phyloP scores from a whole-genome alignment of 2,329 filamentous ascomycete genomes.

The Orbilia oligospora region DNA sequence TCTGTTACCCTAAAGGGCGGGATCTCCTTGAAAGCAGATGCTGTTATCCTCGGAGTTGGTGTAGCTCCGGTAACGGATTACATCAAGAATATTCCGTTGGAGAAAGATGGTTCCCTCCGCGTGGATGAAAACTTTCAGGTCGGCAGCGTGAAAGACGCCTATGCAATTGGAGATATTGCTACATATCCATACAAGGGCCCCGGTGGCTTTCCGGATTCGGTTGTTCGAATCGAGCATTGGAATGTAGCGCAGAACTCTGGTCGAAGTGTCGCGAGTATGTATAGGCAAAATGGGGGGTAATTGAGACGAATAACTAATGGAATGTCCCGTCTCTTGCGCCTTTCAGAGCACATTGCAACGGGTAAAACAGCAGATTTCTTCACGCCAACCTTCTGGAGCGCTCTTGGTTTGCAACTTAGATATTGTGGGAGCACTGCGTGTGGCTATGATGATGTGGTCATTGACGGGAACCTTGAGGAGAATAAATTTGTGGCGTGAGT shows the following conservation, averaged over 20 bases:
- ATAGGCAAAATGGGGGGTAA: background rate
- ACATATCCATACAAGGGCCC: slow-evolving; percentile 95
- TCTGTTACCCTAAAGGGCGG: slow-evolving; percentile 87
- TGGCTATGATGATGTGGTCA: slow-evolving; percentile 87
- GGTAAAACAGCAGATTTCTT: slow-evolving; percentile 77
- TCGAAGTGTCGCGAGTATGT: slow-evolving; percentile 77
- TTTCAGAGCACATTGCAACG: slow-evolving; percentile 78
- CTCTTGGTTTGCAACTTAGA: slow-evolving; percentile 86
- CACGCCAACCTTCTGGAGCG: slow-evolving; percentile 97
- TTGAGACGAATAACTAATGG: slow-evolving; percentile 3
- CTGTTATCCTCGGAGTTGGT: slow-evolving; percentile 92
- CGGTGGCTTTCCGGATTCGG: slow-evolving; percentile 76
- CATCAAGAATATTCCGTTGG: slow-evolving; percentile 80
- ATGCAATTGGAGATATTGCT: slow-evolving; percentile 89
- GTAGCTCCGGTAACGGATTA: slow-evolving; percentile 88
- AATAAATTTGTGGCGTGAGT: slow-evolving; percentile 85
- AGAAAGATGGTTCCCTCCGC: slow-evolving; percentile 86
- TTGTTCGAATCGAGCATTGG: slow-evolving; percentile 91
- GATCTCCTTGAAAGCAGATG: slow-evolving; percentile 84
- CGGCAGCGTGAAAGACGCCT: slow-evolving; percentile 83
- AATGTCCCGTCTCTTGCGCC: background rate
- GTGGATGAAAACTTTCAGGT: slow-evolving; percentile 86
- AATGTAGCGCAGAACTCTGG: slow-evolving; percentile 96
- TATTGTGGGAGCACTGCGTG: slow-evolving; percentile 90
- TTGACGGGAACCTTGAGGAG: slow-evolving; percentile 82